Base-by-base conservation (phyloP, 108 stramenopile species). In the Cyclotella kingstonii region DNA sequence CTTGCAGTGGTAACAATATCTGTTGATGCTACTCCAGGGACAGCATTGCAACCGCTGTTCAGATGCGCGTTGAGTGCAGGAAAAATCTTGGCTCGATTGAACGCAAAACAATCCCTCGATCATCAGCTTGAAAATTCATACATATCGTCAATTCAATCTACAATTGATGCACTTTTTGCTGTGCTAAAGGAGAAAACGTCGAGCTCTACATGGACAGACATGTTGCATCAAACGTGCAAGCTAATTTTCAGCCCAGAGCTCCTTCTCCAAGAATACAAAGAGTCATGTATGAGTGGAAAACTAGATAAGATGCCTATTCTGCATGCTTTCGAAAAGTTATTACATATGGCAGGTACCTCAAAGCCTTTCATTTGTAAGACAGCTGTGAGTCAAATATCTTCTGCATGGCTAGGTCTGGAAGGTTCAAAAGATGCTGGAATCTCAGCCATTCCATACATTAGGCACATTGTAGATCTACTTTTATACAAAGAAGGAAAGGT, bases 211-310 rank as follows among this genome's bases (percentile, higher is more conserved):
- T 70, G 75, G 56, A 49, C 49, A 34, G 78, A 88, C 47, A 88
- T 90, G 88, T 66, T 93, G n/a, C 78, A 90, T 60, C 77, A 66
- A 26, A 70, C 82, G 18, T 93, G 88, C 42, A 63, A 73, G 12
- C 56, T 93, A 0, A 55, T 90, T 10, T 93, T 93, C 58, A 68
- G 73, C 12, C 69, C 75, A 10, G 51, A 58, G 15, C 60, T 90
- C 6, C 70, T 93, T 30, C 39, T 46, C 27, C 68, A 81, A 7
- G 91, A 93, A 64, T 83, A 75, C 48, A 36, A 73, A 8, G 47
- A 70, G 0, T 54, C 81, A 1, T 45, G 54, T 23, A 30, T 63
- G 15, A 48, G 53, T 22, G 63, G 43, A 12, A 57, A 61, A 22
- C 31, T 42, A 17, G 47, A 48, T 30, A 30, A 36, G 12, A 70